Base-by-base conservation (phyloP, 2,329 filamentous ascomycete species). In the Diplodia corticola region DNA sequence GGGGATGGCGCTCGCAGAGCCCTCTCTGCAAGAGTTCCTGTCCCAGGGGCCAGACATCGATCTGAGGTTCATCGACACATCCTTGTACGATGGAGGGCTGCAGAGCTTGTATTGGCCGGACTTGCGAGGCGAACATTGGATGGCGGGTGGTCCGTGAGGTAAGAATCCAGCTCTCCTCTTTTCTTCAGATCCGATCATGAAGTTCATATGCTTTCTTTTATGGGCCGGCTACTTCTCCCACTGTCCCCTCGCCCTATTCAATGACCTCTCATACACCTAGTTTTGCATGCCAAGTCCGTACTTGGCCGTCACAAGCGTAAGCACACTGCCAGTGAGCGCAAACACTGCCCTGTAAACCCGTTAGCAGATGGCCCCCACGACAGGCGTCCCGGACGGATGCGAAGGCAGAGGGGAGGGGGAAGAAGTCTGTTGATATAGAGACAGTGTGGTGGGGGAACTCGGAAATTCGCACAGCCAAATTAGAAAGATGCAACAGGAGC, bases 101-200 rank as follows among this genome's bases (percentile, higher is more conserved):
- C 69, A 70, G 33, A 69, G 66, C 20, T 59, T 67, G 22, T 71
- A 70, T 33, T 71, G 68, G 68, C 69, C 69, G 12, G 67, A 69
- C 20, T 33, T 64, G 22, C 49, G 50, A 22, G 50, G 35, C 22
- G 49, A 55, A 13, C 50, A 55, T 26, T 64, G 63, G 63, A 64
- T 64, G 63, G 37, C 20, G 2, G 46, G 28, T 6, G 26, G 40
- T 44, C 30, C 61, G 26, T 61, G 49, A 51, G 48, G 20, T 51
- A 20, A 20, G 5, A 37, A 37, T 10, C 22, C 9, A 15, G 15
- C 24, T 7, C 17, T 30, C 53, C 22, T 28, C 5, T 37, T 53
- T n/a, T 4, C 24, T n/a, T 22, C 26, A 10, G 17, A 1, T 20
- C n/a, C 3, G n/a, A 51, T n/a, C 35, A 33, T 24, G 13, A 12